Conservation (phyloP, 1,139 yeast genomes). For the Suhomyces taliae region DNA sequence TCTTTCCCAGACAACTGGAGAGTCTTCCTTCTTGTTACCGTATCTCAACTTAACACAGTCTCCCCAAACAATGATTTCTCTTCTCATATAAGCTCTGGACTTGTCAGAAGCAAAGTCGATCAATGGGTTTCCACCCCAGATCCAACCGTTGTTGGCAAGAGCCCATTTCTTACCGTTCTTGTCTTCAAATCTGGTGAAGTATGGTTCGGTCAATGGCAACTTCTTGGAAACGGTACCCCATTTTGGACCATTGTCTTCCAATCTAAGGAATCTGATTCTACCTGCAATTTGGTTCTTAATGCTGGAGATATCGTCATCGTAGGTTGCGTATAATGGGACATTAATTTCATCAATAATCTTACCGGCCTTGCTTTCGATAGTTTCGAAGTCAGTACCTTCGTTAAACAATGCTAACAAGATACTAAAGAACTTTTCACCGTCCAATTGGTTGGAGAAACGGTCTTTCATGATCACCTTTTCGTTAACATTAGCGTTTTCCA, state of each 20-base stretch:
- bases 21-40: constrained; percentile 73
- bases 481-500: constrained; percentile 36
- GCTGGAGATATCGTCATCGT: constrained; percentile 67
- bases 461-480: constrained; percentile 24
- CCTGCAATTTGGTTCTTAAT: constrained; percentile 70
- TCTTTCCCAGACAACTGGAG: constrained; percentile 86
- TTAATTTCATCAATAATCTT: constrained; percentile 75
- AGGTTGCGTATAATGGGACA: constrained; percentile 66
- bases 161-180: constrained; percentile 61
- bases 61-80: constrained; percentile 97
- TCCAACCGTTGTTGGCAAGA: constrained; percentile 96
- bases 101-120: constrained; percentile 85
- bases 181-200: constrained; percentile 70
- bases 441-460: constrained; percentile 57
- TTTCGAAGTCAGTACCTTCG: constrained; percentile 35
- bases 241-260: constrained; percentile 79
- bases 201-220: constrained; percentile 76
- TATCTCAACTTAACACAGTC: constrained; percentile 94
- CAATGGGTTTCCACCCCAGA: constrained; percentile 95
- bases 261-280: constrained; percentile 71
- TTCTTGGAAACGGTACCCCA: constrained; percentile 59
- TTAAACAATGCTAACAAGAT: constrained; percentile 32
- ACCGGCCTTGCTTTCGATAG: constrained; percentile 43
- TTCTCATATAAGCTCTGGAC: constrained; percentile 78
- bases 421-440: constrained; percentile 50